Percentiles rank a stretch among this genome's conserved stretches.
Conservation (phyloP, 1,284 basidiomycete species). For the Flammula alnicola region DNA sequence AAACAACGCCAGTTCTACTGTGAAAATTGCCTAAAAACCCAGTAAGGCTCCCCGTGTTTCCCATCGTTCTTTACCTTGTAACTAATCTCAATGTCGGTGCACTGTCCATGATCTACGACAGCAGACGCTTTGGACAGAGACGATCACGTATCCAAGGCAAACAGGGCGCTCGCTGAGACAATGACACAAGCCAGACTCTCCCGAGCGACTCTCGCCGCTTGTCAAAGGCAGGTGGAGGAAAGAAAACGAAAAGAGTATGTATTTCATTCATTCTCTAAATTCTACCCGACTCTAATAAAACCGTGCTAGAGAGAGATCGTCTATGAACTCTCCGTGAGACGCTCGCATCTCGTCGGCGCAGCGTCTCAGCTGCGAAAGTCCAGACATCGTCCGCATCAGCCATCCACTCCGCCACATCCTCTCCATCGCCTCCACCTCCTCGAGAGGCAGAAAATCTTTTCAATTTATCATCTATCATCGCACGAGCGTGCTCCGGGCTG, state of each 20-base stretch:
- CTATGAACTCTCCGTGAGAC: slow-evolving; percentile 58
- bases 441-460: slow-evolving; percentile 51
- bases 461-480: slow-evolving; percentile 56
- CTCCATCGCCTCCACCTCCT: slow-evolving; percentile 30
- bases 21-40: slow-evolving; percentile 35
- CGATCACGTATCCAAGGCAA: slow-evolving; percentile 60
- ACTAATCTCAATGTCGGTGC: slow-evolving; percentile 1
- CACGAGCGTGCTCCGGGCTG: slow-evolving; percentile 68
- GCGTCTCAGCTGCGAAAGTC: slow-evolving; percentile 59
- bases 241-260: slow-evolving; percentile 69
- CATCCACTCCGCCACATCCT: slow-evolving; percentile 14
- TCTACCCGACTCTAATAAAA: not conserved
- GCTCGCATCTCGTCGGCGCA: slow-evolving; percentile 61
- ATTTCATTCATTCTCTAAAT: slow-evolving; percentile 1
- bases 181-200: slow-evolving; percentile 52
- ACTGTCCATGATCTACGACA: slow-evolving; percentile 67
- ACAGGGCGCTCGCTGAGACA: slow-evolving; percentile 47
- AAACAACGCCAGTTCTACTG: slow-evolving; percentile 37
- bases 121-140: slow-evolving; percentile 64
- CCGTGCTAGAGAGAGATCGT: slow-evolving; percentile 57
- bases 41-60: slow-evolving; percentile 29
- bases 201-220: slow-evolving; percentile 54
- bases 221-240: slow-evolving; percentile 60
- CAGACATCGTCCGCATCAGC: slow-evolving; percentile 34
- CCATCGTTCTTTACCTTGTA: not conserved